Conservation (phyloP, 768 basidiomycete genomes). For the Pisolithus marmoratus region DNA sequence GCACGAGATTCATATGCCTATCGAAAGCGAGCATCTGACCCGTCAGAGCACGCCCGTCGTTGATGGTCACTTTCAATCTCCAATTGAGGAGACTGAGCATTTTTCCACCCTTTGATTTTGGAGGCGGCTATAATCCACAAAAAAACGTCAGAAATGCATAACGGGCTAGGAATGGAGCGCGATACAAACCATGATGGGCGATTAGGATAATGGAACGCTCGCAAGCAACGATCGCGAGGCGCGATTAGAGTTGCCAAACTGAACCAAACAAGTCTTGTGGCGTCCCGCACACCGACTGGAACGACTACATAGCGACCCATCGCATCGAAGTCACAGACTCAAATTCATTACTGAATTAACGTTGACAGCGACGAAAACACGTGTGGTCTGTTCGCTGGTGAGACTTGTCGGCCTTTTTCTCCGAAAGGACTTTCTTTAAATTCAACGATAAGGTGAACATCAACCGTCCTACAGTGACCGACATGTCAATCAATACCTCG, state of each 20-base stretch:
- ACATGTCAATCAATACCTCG: conserved; percentile 28
- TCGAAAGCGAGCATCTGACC: conserved; percentile 99
- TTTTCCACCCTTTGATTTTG: conserved; percentile 97
- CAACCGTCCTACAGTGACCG: neutral
- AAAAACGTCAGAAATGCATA: conserved; percentile 6
- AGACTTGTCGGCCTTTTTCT: neutral
- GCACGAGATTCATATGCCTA: conserved; percentile 98
- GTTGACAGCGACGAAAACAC: neutral
- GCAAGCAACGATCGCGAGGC: conserved; percentile 18
- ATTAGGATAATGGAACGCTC: conserved; percentile 17
- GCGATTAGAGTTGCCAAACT: conserved; percentile 25
- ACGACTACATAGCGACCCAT: too few species aligned
- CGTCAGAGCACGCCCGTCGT: conserved; percentile 91
- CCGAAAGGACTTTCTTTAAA: conserved; percentile 1
- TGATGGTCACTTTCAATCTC: conserved; percentile 94
- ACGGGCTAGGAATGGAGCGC: conserved; percentile 7
- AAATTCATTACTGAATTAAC: too few species aligned
- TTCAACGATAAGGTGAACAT: neutral
- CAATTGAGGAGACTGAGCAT: conserved; percentile 98
- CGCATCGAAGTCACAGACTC: too few species aligned
- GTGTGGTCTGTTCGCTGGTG: neutral
- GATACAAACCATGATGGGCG: conserved; percentile 53
- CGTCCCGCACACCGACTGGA: neutral
- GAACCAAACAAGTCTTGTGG: conserved; percentile 21
- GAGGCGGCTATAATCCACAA: conserved; percentile 62